Conservation (phyloP, 805 yeast species). For the Metschnikowia proteae region DNA sequence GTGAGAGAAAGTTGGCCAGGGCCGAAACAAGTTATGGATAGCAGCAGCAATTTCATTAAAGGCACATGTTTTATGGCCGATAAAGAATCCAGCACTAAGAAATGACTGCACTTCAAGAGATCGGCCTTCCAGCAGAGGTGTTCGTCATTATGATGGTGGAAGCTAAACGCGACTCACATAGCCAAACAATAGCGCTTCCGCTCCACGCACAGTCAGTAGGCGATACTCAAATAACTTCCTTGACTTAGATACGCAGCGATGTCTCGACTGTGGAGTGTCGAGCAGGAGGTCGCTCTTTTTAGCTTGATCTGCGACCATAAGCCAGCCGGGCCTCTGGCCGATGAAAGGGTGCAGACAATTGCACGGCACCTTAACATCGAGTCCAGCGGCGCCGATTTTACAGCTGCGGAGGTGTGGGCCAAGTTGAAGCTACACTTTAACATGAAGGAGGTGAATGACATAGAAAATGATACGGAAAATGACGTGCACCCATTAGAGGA, state of each 20-base stretch:
- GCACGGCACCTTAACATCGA: slow-evolving; percentile 36
- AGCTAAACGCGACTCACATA: background rate
- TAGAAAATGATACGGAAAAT: slow-evolving; percentile 35
- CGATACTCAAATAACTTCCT: background rate
- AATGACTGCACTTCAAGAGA: background rate
- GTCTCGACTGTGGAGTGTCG: slow-evolving; percentile 46
- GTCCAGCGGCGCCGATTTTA: slow-evolving; percentile 23
- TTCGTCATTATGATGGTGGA: background rate
- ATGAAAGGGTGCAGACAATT: slow-evolving; percentile 42
- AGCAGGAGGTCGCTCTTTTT: slow-evolving; percentile 60
- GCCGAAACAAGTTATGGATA: background rate
- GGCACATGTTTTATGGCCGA: no score
- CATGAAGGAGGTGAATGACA: slow-evolving; percentile 51
- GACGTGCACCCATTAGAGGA: background rate
- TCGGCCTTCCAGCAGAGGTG: no score
- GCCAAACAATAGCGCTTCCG: background rate
- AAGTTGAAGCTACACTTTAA: slow-evolving; percentile 54
- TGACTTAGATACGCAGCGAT: background rate
- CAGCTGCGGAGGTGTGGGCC: slow-evolving; percentile 54
- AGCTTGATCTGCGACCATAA: slow-evolving; percentile 59
- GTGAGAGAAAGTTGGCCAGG: slow-evolving; percentile 6
- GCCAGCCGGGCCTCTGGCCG: slow-evolving; percentile 59
- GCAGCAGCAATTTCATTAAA: background rate
- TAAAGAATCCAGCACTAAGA: no score
- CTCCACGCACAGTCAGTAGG: background rate